Conservation (phyloP, 2,329 filamentous ascomycete genomes). For the Pseudogymnoascus sp. region DNA sequence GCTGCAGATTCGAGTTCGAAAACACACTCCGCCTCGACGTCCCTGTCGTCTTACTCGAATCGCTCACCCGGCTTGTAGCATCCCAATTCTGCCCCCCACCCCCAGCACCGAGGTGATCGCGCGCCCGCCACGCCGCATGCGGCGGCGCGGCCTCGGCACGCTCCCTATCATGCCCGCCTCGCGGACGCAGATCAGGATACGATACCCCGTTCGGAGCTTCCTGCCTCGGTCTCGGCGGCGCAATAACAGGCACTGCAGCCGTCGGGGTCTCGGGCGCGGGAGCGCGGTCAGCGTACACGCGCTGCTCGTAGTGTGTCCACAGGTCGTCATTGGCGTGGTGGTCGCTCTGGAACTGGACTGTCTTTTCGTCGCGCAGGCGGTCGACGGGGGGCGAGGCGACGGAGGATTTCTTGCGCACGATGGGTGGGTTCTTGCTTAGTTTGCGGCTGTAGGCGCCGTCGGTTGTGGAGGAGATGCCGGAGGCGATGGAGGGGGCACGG, state of each 20-base stretch:
- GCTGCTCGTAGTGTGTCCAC: neutral
- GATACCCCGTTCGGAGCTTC: neutral
- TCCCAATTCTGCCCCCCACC: slow-evolving; percentile 15
- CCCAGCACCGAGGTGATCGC: neutral
- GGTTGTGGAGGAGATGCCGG: neutral
- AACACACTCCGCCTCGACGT: slow-evolving; percentile 25
- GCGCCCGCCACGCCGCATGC: neutral
- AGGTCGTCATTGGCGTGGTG: neutral
- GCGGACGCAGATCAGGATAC: neutral
- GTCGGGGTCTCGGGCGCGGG: neutral
- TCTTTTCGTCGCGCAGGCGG: neutral
- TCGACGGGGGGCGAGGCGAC: neutral
- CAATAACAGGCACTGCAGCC: neutral
- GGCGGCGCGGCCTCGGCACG: neutral
- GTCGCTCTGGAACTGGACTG: neutral
- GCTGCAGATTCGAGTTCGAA: slow-evolving; percentile 24
- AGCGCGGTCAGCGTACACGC: neutral
- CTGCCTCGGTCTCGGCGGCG: neutral
- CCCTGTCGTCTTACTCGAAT: slow-evolving; percentile 26
- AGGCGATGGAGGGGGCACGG: neutral
- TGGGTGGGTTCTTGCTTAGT: neutral
- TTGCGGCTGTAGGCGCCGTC: neutral
- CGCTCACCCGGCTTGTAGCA: slow-evolving; percentile 24
- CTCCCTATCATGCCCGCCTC: neutral
- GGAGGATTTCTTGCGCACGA: neutral